A percentile compares a stretch with the other conserved stretches of the same genome.
Conservation (phyloP, 768 basidiomycete species). For the Leccinum barrowsii region DNA sequence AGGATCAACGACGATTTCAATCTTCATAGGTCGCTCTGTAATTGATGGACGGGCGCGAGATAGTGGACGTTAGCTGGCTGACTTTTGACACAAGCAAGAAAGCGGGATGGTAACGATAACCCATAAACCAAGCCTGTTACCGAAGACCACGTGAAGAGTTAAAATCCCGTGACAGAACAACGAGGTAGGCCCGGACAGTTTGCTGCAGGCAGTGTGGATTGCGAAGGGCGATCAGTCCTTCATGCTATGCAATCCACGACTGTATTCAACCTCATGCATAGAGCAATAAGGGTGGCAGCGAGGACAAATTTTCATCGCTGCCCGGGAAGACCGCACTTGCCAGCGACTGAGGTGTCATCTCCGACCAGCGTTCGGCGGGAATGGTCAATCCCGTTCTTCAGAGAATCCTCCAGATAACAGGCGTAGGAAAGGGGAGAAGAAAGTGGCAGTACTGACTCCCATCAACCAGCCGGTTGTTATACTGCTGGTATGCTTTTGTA, state of each 20-base stretch:
- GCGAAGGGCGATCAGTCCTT: constrained; percentile 30
- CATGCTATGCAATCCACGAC: constrained; percentile 16
- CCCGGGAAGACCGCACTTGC: background rate
- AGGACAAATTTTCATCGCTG: constrained; percentile 28
- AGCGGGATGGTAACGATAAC: constrained; percentile 38
- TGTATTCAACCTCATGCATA: constrained; percentile 20
- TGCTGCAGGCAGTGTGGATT: constrained; percentile 23
- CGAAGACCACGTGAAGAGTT: constrained; percentile 10
- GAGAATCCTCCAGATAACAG: constrained; percentile 21
- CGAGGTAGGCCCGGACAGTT: constrained; percentile 21
- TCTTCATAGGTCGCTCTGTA: constrained; percentile 96
- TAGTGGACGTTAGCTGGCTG: constrained; percentile 34
- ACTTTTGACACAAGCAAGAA: constrained; percentile 33
- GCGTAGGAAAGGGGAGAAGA: constrained; percentile 35
- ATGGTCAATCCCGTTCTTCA: constrained; percentile 15
- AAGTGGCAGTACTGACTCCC: constrained; percentile 92
- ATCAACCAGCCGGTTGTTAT: constrained; percentile 99
- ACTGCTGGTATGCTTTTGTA: constrained; percentile 86
- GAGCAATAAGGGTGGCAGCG: constrained; percentile 16
- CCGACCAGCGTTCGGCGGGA: constrained; percentile 23
- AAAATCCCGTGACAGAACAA: constrained; percentile 30
- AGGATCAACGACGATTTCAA: constrained; percentile 94
- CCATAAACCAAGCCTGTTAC: constrained; percentile 24
- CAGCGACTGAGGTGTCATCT: no score
- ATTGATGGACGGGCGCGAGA: constrained; percentile 33